These are phyloP conservation scores for Ustilago esculenta DNA, from an alignment of 1,284 basidiomycete species.

Conservation along the genomic window DNA sequence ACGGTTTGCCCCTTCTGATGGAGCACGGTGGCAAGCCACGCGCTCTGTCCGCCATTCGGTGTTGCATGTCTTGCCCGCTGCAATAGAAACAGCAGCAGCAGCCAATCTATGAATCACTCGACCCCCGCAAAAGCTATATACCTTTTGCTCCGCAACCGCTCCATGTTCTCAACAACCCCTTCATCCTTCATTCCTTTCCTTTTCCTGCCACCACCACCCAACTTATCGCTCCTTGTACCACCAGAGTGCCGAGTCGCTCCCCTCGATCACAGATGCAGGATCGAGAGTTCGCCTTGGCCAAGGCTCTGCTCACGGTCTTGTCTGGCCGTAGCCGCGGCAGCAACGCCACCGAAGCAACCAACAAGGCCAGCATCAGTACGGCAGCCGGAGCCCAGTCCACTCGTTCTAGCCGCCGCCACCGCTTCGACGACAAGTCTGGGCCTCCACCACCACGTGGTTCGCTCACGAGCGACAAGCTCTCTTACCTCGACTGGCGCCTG, in stretches of 20 bases:
- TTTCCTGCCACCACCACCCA: not conserved
- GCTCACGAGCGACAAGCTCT: constrained; percentile 43
- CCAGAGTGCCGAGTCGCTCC: not conserved
- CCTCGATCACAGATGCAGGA: constrained; percentile 21
- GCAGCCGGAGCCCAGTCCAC: not conserved
- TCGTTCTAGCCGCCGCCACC: constrained; percentile 14
- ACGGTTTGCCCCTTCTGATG: no score
- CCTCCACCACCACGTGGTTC: constrained; percentile 42
- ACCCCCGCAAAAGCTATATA: not conserved
- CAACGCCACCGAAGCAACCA: not conserved
- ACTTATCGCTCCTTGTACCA: not conserved
- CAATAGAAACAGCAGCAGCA: not conserved
- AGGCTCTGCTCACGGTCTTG: constrained; percentile 29
- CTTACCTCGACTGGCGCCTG: constrained; percentile 51
- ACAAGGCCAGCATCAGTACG: constrained; percentile 4
- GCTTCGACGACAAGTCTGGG: constrained; percentile 44
- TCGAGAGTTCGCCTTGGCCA: constrained; percentile 28
- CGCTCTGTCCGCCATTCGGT: not conserved
- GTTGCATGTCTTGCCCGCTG: not conserved
- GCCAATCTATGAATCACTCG: no score
- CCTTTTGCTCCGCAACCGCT: no score
- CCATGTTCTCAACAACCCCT: no score
- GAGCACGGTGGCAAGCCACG: not conserved
- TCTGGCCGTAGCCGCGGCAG: constrained; percentile 12
- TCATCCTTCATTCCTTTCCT: not conserved